Base-by-base conservation (phyloP, 108 stramenopile genomes). In the Nannochloropsis salina region DNA sequence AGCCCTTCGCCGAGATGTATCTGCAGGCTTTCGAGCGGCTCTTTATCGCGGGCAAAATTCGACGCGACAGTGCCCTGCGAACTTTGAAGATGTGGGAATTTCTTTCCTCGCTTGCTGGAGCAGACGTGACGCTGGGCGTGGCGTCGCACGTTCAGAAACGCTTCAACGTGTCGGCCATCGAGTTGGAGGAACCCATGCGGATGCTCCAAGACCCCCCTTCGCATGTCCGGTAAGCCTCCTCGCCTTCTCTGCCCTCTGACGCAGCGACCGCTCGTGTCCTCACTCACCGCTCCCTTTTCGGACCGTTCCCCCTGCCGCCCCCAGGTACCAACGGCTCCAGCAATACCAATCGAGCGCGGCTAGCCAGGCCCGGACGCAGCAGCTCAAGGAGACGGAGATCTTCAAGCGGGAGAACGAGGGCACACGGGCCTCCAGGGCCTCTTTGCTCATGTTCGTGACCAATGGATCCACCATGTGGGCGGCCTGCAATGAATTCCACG, bases 41-140 rank as follows among this genome's bases (percentile, higher is more conserved):
- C 61, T 74, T 74, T 2, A 15, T 74, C 20, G 61, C 61, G n/a
- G 61, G 61, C 61, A 74, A 74, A 2, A 74, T 74, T n/a, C 61
- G 61, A n/a, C 61, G 61, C 15, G 20, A 74, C 61, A 74, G 61
- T n/a, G 61, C 61, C 61, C 61, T 74, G 2, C 61, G 61, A 74
- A 74, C n/a, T 8, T n/a, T 74, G 6, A 74, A 74, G 61, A 74
- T 74, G 61, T 74, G 61, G 61, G 61, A 6, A 15, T 74, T 74
- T n/a, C 61, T 74, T n/a, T 74, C 61, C 61, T 74, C 20, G 4
- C 61, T 74, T n/a, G 61, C 61, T n/a, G 61, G n/a, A n/a, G 61
- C 61, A 3, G 61, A 74, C 61, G 61, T 74, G 61, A 74, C 61
- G 61, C 61, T 74, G 61, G 61, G 61, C 61, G 61, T 74, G 61